phyloP scores from a whole-genome alignment of 2,329 filamentous ascomycete genomes.

The Ophiostoma australiae region DNA sequence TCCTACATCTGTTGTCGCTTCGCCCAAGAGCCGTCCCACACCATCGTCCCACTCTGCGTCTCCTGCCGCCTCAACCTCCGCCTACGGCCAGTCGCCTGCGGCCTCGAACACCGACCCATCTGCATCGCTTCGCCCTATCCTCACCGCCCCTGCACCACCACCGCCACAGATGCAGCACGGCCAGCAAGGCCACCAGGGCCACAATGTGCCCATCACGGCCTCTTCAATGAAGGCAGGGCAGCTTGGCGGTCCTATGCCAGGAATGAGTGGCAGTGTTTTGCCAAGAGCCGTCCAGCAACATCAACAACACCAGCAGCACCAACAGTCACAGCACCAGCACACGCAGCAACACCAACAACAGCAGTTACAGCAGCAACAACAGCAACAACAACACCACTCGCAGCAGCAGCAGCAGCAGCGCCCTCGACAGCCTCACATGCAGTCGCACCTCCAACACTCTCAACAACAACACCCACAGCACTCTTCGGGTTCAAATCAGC shows the following conservation, averaged over 20 bases:
- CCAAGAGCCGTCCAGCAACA: slow-evolving; percentile 30
- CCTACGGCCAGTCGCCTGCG: slow-evolving; percentile 39
- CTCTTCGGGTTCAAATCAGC: slow-evolving; percentile 30
- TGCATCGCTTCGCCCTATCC: slow-evolving; percentile 38
- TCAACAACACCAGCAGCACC: slow-evolving; percentile 29
- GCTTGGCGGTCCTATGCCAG: slow-evolving; percentile 27
- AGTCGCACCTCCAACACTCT: slow-evolving; percentile 31
- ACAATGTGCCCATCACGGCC: slow-evolving; percentile 15
- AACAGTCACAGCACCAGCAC: slow-evolving; percentile 36
- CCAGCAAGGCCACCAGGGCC: slow-evolving; percentile 27
- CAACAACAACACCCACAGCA: slow-evolving; percentile 39
- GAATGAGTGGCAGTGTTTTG: slow-evolving; percentile 24
- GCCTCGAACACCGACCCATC: slow-evolving; percentile 45
- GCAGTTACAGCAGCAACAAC: slow-evolving; percentile 34
- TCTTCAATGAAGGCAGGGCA: slow-evolving; percentile 38
- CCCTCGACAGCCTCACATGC: slow-evolving; percentile 19
- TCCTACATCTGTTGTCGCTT: slow-evolving; percentile 51
- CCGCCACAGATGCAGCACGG: slow-evolving; percentile 17
- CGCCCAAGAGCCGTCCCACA: slow-evolving; percentile 72
- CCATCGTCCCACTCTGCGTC: slow-evolving; percentile 69
- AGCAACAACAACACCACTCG: slow-evolving; percentile 26
- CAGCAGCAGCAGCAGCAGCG: slow-evolving; percentile 24
- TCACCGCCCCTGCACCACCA: slow-evolving; percentile 31
- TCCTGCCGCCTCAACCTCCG: slow-evolving; percentile 46
- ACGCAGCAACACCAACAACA: slow-evolving; percentile 27